Conservation (phyloP, 139 green algal genomes). For the Yamagishiella unicocca region DNA sequence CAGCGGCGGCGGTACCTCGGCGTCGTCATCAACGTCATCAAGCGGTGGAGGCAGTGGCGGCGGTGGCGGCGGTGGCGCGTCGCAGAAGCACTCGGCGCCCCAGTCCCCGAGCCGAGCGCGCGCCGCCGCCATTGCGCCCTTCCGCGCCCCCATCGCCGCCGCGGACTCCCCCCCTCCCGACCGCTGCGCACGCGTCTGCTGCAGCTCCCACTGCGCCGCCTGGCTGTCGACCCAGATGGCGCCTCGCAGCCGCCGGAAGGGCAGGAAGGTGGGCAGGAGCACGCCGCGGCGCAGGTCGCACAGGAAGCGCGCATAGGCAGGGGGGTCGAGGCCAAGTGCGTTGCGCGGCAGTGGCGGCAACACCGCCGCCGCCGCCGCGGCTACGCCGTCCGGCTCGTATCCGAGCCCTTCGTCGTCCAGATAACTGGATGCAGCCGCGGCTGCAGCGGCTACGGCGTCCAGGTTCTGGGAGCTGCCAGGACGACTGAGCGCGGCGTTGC, state of each 20-base stretch:
- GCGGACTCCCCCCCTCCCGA: not conserved
- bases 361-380: not conserved
- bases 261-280: constrained; percentile 31
- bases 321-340: not conserved
- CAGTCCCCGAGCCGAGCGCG: not conserved
- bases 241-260: constrained; percentile 16
- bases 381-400: not conserved
- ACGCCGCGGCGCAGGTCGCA: constrained; percentile 18
- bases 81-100: not conserved
- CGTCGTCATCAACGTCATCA: not conserved
- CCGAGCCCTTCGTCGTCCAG: not conserved
- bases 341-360: not conserved
- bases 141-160: not conserved
- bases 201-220: not conserved
- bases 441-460: not conserved
- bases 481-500: constrained; percentile 6
- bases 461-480: not conserved
- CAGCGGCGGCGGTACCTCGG: constrained; percentile 4
- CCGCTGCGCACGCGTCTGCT: not conserved
- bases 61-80: constrained; percentile 29
- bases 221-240: constrained; percentile 6
- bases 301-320: constrained; percentile 10
- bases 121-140: not conserved
- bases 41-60: not conserved
- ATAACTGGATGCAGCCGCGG: not conserved